These are phyloP conservation scores for Monosporascus ibericus DNA, from an alignment of 2,329 filamentous ascomycete genomes.

Conservation along the genomic window DNA sequence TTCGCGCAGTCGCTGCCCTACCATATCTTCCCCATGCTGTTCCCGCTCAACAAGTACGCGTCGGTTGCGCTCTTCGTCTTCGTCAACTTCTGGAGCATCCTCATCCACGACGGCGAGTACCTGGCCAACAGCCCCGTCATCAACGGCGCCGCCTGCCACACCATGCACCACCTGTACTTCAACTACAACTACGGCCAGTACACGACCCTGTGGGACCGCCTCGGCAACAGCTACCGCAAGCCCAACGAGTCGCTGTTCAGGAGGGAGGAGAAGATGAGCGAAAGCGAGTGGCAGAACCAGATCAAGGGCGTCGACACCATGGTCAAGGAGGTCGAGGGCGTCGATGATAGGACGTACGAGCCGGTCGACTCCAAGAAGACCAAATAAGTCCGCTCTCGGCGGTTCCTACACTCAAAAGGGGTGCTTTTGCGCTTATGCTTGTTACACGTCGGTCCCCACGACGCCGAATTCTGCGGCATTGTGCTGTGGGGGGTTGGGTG, in stretches of 20 bases:
- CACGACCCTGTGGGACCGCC: slow-evolving; percentile 84
- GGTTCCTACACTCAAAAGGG: too few relatives aligned
- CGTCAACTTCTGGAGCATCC: slow-evolving; percentile 94
- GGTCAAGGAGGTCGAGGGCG: slow-evolving; percentile 62
- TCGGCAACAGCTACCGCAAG: slow-evolving; percentile 80
- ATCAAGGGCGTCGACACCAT: slow-evolving; percentile 69
- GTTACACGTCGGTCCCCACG: too few relatives aligned
- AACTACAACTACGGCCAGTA: slow-evolving; percentile 95
- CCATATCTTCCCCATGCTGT: slow-evolving; percentile 87
- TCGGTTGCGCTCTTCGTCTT: slow-evolving; percentile 84
- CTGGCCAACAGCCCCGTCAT: slow-evolving; percentile 83
- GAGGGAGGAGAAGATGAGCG: slow-evolving; percentile 78
- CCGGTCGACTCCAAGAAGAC: slow-evolving; percentile 39
- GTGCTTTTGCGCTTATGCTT: too few relatives aligned
- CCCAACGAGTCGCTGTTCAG: slow-evolving; percentile 82
- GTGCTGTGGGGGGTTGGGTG: too few relatives aligned
- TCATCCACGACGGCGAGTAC: slow-evolving; percentile 96
- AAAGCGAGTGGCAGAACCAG: slow-evolving; percentile 74
- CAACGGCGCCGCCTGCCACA: slow-evolving; percentile 93
- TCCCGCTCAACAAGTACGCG: slow-evolving; percentile 86
- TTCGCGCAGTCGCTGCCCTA: slow-evolving; percentile 86
- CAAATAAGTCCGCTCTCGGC: slow-evolving; percentile 19
- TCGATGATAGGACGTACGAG: slow-evolving; percentile 45
- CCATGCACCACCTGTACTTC: slow-evolving; percentile 82
- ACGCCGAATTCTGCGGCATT: too few relatives aligned